Evolutionary conservation across 306 rosid genomes (phyloP), one percentile per base, ranked within the genome.

Genomic region (Casuarina cunninghamiana): DNA sequence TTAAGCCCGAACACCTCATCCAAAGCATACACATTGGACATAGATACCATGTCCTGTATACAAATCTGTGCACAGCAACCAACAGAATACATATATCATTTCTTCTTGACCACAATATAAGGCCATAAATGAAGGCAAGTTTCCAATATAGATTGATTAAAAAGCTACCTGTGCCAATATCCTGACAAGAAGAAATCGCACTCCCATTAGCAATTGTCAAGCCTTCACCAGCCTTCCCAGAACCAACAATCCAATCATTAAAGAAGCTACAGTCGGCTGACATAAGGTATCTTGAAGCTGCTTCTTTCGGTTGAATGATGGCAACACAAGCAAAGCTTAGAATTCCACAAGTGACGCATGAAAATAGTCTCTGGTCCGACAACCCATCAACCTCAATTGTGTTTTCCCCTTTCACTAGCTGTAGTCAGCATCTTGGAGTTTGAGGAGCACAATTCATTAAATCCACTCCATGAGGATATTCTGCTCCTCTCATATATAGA

Each of bases 291-390:
- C 96, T 87, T 80, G 99, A 87, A 2, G 99, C 93, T 69, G 89
- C 83, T 78, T 96, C 97, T 81, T 80, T 91, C 32, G 99, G 99
- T 84, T 89, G 97, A 80, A 96, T 80, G 81, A 96, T 80, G 71
- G 99, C 99, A 49, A 91, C 93, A 79, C 99, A 96, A 43, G 97
- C 88, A 87, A 96, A 96, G 90, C 96, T 86, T 82, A 96, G 82
- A 82, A 93, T 88, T 68, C 99, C 99, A 83, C 99, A 96, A 3
- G 98, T 91, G 78, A 93, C 99, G 55, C 99, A 96, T 37, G 99
- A 93, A 87, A 96, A 93, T 45, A 96, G 81, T 85, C 96, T 90
- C 84, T 96, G 96, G 58, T 96, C 96, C 58, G 99, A 89, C 74
- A 91, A 75, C 49, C 91, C 91, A 80, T 91, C 90, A 62, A 75